Conservation (phyloP, 129 eudicot species). For the Flaveria sonorensis region DNA sequence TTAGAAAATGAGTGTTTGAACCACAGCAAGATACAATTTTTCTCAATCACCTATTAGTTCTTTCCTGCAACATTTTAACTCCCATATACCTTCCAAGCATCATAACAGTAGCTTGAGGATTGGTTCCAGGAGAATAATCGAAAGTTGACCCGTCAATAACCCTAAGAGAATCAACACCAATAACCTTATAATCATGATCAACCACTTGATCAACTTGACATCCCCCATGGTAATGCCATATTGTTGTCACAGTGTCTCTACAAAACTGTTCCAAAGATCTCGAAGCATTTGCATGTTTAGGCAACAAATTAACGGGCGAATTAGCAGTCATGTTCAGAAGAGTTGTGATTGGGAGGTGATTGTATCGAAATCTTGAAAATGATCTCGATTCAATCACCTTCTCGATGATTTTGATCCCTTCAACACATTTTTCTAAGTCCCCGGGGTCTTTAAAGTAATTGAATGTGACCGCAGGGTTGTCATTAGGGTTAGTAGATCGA, state of each 20-base stretch:
- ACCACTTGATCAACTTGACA: constrained; percentile 79
- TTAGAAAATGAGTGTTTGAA: not conserved
- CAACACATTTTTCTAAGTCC: constrained; percentile 73
- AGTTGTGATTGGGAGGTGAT: constrained; percentile 34
- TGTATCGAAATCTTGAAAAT: constrained; percentile 55
- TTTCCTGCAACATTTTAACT: constrained; percentile 54
- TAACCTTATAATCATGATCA: constrained; percentile 70
- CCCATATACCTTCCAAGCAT: constrained; percentile 99
- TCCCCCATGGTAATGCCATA: constrained; percentile 97
- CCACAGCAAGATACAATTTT: not conserved
- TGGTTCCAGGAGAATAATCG: constrained; percentile 78
- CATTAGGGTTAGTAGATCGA: constrained; percentile 46
- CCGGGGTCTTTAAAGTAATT: constrained; percentile 73
- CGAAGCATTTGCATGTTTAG: constrained; percentile 65
- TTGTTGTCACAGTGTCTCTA: constrained; percentile 75
- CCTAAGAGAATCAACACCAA: constrained; percentile 72
- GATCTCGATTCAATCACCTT: constrained; percentile 60
- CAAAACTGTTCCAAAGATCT: constrained; percentile 73
- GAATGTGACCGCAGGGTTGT: constrained; percentile 76
- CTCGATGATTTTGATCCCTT: constrained; percentile 63
- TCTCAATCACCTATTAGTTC: constrained; percentile 32
- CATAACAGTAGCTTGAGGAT: constrained; percentile 99
- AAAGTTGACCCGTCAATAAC: constrained; percentile 97
- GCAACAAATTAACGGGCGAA: constrained; percentile 65
- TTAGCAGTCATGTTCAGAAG: constrained; percentile 71